Percentiles rank a stretch among this genome's conserved stretches.
Conservation (phyloP, 768 basidiomycete genomes). For the Russula ochroleuca region DNA sequence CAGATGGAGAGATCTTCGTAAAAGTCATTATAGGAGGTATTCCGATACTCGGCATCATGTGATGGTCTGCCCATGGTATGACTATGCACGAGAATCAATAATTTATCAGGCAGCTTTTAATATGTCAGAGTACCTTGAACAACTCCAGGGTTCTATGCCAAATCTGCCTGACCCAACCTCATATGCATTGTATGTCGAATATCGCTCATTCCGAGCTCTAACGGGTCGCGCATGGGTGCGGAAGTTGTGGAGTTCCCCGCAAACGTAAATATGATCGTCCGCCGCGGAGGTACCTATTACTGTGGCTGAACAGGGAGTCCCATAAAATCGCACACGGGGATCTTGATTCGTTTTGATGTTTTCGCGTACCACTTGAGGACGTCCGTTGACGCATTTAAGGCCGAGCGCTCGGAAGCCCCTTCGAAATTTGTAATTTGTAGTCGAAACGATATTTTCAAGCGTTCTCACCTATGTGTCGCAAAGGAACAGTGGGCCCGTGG, state of each 20-base stretch:
- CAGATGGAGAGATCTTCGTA: conserved; percentile 95
- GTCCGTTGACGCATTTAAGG: too few species aligned
- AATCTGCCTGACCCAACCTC: conserved; percentile 69
- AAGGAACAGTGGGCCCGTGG: too few species aligned
- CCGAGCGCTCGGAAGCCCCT: too few species aligned
- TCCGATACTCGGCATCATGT: conserved; percentile 84
- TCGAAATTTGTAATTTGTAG: too few species aligned
- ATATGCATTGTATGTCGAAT: conserved; percentile 64
- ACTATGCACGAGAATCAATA: conserved; percentile 45
- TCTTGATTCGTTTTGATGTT: conserved; percentile 80
- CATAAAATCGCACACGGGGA: conserved; percentile 97
- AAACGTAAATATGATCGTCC: conserved; percentile 82
- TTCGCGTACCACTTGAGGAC: conserved; percentile 28
- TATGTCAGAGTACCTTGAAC: conserved; percentile 66
- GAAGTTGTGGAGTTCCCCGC: conserved; percentile 62
- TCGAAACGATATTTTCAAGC: too few species aligned
- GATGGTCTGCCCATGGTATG: conserved; percentile 90
- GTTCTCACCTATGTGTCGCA: too few species aligned
- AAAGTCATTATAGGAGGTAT: conserved; percentile 87
- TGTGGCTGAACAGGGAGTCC: conserved; percentile 92
- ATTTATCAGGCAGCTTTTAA: conserved; percentile 7
- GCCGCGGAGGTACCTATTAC: conserved; percentile 96
- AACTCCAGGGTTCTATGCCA: conserved; percentile 99
- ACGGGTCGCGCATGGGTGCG: conserved; percentile 54
- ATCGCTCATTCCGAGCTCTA: conserved; percentile 79